Conservation (phyloP, 345 rosid species). For the Lepidium africanum region DNA sequence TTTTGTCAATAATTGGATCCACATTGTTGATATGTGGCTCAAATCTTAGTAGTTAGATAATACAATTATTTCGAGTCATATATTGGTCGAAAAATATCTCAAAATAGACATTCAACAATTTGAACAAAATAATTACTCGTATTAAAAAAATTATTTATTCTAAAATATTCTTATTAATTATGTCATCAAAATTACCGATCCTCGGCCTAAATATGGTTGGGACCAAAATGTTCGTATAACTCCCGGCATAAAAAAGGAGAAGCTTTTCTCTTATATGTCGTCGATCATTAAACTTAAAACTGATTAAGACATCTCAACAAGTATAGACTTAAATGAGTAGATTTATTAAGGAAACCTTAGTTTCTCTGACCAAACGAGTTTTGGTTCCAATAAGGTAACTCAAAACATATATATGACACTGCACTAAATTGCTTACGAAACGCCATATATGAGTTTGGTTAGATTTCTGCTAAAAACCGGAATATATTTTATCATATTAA, state of each 20-base stretch:
- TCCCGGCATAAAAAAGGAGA: constrained; percentile 18
- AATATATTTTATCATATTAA: background rate
- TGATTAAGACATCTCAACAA: constrained; percentile 21
- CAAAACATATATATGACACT: background rate
- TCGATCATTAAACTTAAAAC: constrained; percentile 16
- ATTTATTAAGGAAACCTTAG: background rate
- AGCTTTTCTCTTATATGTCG: background rate
- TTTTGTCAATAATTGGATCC: too few species aligned
- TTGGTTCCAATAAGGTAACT: constrained; percentile 1
- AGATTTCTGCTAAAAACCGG: constrained; percentile 3
- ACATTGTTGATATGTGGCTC: too few species aligned
- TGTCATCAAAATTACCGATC: background rate
- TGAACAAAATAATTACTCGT: too few species aligned
- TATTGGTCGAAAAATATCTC: too few species aligned
- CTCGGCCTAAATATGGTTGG: constrained; percentile 5
- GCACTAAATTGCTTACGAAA: constrained; percentile 15
- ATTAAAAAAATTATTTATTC: too few species aligned
- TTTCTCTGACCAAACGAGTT: constrained; percentile 13
- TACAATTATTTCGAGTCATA: too few species aligned
- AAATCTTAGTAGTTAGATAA: too few species aligned
- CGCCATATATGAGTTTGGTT: constrained; percentile 18
- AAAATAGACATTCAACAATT: too few species aligned
- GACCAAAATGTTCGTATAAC: constrained; percentile 22
- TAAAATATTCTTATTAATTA: background rate
- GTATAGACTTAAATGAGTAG: constrained; percentile 18